These are phyloP conservation scores for Naganishia vishniacii DNA, from an alignment of 768 basidiomycete species.

Conservation along the genomic window DNA sequence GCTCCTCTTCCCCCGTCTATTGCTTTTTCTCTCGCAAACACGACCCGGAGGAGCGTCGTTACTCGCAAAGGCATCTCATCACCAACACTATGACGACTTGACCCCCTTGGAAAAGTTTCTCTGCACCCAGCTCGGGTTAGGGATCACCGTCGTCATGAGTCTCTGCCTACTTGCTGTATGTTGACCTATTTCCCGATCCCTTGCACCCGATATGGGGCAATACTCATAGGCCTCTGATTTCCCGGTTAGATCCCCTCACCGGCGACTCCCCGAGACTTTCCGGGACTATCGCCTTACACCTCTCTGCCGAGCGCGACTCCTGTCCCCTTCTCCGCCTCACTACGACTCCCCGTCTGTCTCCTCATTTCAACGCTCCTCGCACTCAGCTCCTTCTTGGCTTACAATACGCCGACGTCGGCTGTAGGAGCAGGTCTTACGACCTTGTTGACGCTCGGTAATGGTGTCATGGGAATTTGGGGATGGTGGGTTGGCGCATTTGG, in stretches of 20 bases:
- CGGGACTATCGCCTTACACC: slow-evolving; percentile 13
- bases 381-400: slow-evolving; percentile 32
- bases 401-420: slow-evolving; percentile 31
- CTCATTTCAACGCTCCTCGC: slow-evolving; percentile 36
- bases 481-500: slow-evolving; percentile 48
- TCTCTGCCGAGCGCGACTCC: slow-evolving; percentile 34
- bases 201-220: no score
- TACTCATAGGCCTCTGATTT: no score
- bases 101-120: slow-evolving; percentile 42
- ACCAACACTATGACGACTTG: slow-evolving; percentile 43
- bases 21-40: slow-evolving; percentile 46
- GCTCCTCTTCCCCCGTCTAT: slow-evolving; percentile 45
- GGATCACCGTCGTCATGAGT: slow-evolving; percentile 21
- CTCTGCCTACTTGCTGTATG: slow-evolving; percentile 13
- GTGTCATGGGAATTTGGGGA: slow-evolving; percentile 41
- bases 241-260: slow-evolving; percentile 21
- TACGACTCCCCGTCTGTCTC: slow-evolving; percentile 35
- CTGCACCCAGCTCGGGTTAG: slow-evolving; percentile 30
- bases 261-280: slow-evolving; percentile 7
- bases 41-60: slow-evolving; percentile 19
- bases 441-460: slow-evolving; percentile 38
- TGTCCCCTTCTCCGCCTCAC: slow-evolving; percentile 32
- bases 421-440: slow-evolving; percentile 36
- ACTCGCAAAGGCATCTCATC: slow-evolving; percentile 13
- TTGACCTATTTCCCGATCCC: no score